Conservation (phyloP, 139 green algal genomes). For the Closterium sp. region DNA sequence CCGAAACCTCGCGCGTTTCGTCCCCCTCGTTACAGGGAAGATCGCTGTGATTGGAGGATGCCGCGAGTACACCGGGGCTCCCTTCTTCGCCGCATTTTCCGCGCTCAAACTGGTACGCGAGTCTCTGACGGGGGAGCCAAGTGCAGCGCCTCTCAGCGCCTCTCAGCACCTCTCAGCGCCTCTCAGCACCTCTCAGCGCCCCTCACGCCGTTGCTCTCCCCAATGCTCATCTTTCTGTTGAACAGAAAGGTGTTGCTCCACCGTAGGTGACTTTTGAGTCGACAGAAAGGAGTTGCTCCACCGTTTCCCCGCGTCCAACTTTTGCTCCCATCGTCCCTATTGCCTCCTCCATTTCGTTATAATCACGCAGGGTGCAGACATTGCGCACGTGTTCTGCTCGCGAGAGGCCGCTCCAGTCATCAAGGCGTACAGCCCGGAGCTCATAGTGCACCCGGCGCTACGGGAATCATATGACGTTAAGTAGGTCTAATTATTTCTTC, state of each 20-base stretch:
- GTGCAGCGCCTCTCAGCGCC: no score
- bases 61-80: slow-evolving; percentile 90
- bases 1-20: neutral
- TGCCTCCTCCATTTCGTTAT: neutral
- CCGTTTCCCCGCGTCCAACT: neutral
- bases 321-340: neutral
- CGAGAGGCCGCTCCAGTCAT: slow-evolving; percentile 78
- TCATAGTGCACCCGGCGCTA: slow-evolving; percentile 84
- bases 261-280: no score
- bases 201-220: neutral
- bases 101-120: slow-evolving; percentile 60
- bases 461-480: slow-evolving; percentile 26
- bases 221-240: neutral
- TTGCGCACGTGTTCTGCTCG: slow-evolving; percentile 90
- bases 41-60: slow-evolving; percentile 91
- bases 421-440: slow-evolving; percentile 90
- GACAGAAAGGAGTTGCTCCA: no score
- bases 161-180: no score
- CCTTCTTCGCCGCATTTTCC: slow-evolving; percentile 88
- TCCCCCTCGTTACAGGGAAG: slow-evolving; percentile 63
- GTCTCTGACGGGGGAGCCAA: no score
- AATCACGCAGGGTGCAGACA: slow-evolving; percentile 71
- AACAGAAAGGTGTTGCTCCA: no score
- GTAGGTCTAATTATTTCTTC: no score
- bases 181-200: no score